phyloP scores from a whole-genome alignment of 2,329 filamentous ascomycete genomes.

The Nakataea oryzae region DNA sequence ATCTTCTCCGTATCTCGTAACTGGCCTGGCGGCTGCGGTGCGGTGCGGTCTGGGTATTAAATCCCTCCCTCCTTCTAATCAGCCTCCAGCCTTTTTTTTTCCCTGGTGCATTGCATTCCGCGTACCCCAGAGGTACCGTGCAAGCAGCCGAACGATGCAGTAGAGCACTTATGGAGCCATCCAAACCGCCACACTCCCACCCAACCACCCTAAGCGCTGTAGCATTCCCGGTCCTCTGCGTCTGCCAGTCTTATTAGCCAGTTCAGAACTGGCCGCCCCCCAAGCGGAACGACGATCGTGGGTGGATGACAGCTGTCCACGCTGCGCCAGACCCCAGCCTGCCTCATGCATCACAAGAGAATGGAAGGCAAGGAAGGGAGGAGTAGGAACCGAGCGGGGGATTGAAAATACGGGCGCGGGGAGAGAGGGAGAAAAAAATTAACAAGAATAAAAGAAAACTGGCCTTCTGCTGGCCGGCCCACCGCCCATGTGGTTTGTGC shows the following conservation, averaged over 20 bases:
- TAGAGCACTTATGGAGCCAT: background rate
- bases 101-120: background rate
- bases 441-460: background rate
- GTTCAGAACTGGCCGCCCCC: background rate
- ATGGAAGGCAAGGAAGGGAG: background rate
- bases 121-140: background rate
- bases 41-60: background rate
- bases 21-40: too few relatives aligned
- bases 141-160: background rate
- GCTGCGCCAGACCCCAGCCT: background rate
- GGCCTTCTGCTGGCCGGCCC: background rate
- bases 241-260: background rate
- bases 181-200: background rate
- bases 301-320: background rate
- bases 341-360: background rate
- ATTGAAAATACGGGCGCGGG: background rate
- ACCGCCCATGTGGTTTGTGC: background rate
- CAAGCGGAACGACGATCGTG: background rate
- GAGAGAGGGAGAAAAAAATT: background rate
- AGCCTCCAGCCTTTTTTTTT: background rate
- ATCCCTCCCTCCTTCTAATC: background rate
- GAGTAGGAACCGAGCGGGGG: background rate
- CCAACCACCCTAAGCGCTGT: background rate
- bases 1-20: background rate
- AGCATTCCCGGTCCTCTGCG: background rate